Conservation (phyloP, 805 yeast species). For the Maudiozyma barnettii region DNA sequence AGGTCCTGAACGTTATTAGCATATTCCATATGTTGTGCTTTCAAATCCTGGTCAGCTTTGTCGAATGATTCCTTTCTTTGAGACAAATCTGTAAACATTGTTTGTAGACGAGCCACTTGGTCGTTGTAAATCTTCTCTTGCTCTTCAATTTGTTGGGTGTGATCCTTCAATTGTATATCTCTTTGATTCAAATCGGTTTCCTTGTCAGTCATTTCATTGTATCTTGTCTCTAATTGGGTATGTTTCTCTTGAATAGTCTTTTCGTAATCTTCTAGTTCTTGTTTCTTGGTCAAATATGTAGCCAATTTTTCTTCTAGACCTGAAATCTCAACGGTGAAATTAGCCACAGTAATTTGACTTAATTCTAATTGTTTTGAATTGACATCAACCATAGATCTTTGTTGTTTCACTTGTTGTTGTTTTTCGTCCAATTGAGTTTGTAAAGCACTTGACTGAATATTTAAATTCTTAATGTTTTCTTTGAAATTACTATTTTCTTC, state of each 20-base stretch:
- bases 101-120: conserved; percentile 30
- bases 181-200: conserved; percentile 31
- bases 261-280: conserved; percentile 33
- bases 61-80: conserved; percentile 31
- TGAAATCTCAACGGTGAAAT: conserved; percentile 35
- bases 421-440: conserved; percentile 46
- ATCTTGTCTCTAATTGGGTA: conserved; percentile 24
- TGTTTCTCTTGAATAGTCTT: conserved; percentile 32
- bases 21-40: conserved; percentile 30
- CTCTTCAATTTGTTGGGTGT: conserved; percentile 29
- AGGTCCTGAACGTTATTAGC: conserved; percentile 33
- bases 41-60: conserved; percentile 33
- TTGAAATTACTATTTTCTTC: conserved; percentile 54
- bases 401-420: conserved; percentile 48
- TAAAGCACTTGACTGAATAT: conserved; percentile 54
- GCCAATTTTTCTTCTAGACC: conserved; percentile 25
- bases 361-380: conserved; percentile 62
- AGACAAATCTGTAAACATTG: conserved; percentile 29
- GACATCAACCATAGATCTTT: conserved; percentile 54
- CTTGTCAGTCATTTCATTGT: conserved; percentile 28
- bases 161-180: conserved; percentile 28
- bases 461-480: conserved; percentile 57
- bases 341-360: conserved; percentile 40
- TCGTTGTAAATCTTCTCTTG: conserved; percentile 31
- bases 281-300: conserved; percentile 21